Evolutionary conservation across 352 stramenopile genomes (phyloP), one percentile per base, ranked within the genome.

Genomic region (Phytophthora quininea): DNA sequence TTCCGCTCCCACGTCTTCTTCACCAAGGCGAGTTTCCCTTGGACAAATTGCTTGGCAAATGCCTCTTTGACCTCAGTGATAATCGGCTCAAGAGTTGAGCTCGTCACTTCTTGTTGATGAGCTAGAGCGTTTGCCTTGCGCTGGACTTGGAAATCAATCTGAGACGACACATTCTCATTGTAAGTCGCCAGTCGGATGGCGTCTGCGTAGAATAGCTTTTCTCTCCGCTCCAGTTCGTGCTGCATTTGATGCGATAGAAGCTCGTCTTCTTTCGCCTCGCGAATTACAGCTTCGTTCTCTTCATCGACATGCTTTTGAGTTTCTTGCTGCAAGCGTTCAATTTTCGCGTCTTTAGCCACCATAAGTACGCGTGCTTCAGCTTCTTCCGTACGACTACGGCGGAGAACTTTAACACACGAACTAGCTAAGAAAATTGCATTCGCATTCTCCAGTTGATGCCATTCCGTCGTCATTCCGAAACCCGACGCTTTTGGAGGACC

Each of bases 1-100:
- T 91, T 91, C 15, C 86, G 58, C 48, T 88, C 72, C 86, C 86
- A 94, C 0, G 82, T 92, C 45, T 94, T 94, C 46, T 71, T 77
- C 3, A 88, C 71, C 6, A 93, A 53, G 1, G 84, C 76, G 0
- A 94, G 43, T 38, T 84, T 76, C 0, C 84, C 79, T 29, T 82
- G 64, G 1, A 91, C 77, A 45, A 80, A 92, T n/a, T 84, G 74
- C 12, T 52, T 40, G 0, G 82, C 82, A 64, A 82, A 94, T 3
- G 67, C 72, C 31, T 85, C 71, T 52, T 91, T 91, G 0, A 82
- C 71, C 15, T 82, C 61, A n/a, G 48, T 58, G 1, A 79, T 24
- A 1, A 88, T 56, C 0, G 59, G 62, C 1, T 76, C 58, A 1
- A 67, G 35, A 3, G 40, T 33, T 29, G 19, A 4, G 9, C 52